Evolutionary conservation across 192 early-diverging fungal species (phyloP).

Genomic region (Umbelopsis ramanniana): DNA sequence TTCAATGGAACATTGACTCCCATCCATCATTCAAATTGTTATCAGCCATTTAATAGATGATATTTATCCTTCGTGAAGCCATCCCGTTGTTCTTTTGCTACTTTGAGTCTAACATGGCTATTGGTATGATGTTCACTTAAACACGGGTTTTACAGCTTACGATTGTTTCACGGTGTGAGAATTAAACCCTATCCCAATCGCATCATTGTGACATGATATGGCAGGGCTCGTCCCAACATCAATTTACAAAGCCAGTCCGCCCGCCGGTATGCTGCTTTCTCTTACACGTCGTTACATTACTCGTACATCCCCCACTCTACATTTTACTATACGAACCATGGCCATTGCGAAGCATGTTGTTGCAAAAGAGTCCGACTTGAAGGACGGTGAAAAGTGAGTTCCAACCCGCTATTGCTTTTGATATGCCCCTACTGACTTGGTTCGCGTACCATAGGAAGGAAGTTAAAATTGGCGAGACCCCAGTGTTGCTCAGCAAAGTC

Average conservation of each 20-base stretch:
- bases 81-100: no score
- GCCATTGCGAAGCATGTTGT: constrained; percentile 8
- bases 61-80: no score
- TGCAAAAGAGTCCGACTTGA: constrained; percentile 16
- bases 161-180: background rate
- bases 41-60: no score
- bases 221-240: no score
- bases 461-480: constrained; percentile 18
- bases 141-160: no score
- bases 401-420: background rate
- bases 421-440: background rate
- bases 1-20: no score
- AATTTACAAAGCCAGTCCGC: background rate
- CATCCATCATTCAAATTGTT: no score
- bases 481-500: constrained; percentile 27
- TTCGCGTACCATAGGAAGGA: constrained; percentile 30
- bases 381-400: constrained; percentile 22
- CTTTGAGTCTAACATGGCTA: no score
- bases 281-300: constrained; percentile 12
- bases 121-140: no score
- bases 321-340: constrained; percentile 1
- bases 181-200: background rate
- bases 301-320: constrained; percentile 9
- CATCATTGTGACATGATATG: constrained; percentile 10
- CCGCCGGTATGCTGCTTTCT: constrained; percentile 2